These are phyloP conservation scores for Inga leiocalycina DNA, from an alignment of 306 rosid species.

Conservation along the genomic window DNA sequence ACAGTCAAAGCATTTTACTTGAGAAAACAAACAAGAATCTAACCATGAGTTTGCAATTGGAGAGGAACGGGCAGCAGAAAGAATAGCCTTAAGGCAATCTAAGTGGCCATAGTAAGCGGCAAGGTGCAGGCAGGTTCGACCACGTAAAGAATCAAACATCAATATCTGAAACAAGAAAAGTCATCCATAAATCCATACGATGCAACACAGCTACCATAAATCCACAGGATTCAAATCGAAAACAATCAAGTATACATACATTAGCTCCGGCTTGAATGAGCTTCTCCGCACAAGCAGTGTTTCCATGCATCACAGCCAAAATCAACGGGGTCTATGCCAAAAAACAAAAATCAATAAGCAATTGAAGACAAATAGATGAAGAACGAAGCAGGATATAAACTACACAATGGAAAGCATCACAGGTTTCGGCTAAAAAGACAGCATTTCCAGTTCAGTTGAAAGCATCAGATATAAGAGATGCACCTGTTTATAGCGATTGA, in stretches of 20 bases:
- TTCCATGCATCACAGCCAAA: constrained; percentile 90
- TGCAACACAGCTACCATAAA: constrained; percentile 20
- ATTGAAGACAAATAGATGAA: neutral
- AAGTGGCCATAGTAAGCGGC: constrained; percentile 81
- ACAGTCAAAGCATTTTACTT: neutral
- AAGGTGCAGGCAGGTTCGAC: constrained; percentile 88
- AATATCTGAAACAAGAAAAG: constrained; percentile 56
- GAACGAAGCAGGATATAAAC: neutral
- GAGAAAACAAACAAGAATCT: constrained; percentile 7
- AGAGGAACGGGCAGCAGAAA: constrained; percentile 73
- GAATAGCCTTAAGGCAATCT: constrained; percentile 77
- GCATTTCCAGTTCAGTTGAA: neutral
- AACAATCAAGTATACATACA: constrained; percentile 47
- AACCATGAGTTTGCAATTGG: constrained; percentile 84
- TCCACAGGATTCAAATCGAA: neutral
- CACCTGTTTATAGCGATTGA: constrained; percentile 82
- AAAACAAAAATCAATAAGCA: constrained; percentile 15
- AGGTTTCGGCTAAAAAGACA: constrained; percentile 5
- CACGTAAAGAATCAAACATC: constrained; percentile 78
- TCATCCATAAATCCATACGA: constrained; percentile 1
- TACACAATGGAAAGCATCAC: neutral
- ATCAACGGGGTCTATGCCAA: constrained; percentile 73
- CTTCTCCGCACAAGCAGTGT: constrained; percentile 59
- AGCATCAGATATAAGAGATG: neutral
- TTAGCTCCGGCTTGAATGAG: constrained; percentile 87